Evolutionary conservation across 2,329 filamentous ascomycete species (phyloP), one percentile per base, ranked within the genome.

Genomic region (Colletotrichum salicis): DNA sequence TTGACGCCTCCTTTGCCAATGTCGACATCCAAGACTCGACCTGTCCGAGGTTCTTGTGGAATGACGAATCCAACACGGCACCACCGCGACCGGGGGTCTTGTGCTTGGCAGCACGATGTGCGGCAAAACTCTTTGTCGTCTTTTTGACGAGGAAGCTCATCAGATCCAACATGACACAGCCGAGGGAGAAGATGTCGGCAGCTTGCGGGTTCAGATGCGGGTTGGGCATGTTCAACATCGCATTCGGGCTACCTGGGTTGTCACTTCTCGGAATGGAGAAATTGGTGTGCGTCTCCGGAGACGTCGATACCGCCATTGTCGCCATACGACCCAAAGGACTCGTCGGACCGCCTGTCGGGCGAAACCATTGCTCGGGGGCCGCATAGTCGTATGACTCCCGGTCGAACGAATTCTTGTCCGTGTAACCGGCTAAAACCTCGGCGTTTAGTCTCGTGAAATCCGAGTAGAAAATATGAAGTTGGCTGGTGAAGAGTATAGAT

Each of bases 351-450:
- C 72, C 79, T 27, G 75, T 75, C 27, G 83, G 83, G 51, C 82
- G 85, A 77, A 83, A 84, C 84, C 88, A 88, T 67, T 89, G 86
- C 76, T 95, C 93, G 1, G 93, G 93, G 0, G 93, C 91, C 1
- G 89, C 89, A 76, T 94, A 94, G 76, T 93, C 90, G 80, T 94
- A 94, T 10, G 85, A 84, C 77, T 94, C 93, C 73, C 90, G 90
- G 75, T 93, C 90, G 73, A 92, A 90, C 3, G 82, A 84, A 2
- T 78, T 79, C 74, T 82, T 83, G 70, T 86, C 85, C 22, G 73
- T 12, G 29, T 72, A 66, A 15, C 64, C 73, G 2, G 64, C 65
- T 5, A 74, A 51, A n/a, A 81, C 79, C 78, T 85, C 82, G 35
- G 81, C 79, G 57, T 84, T 84, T 57, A 90, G 81, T 19, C 83